Evolutionary conservation across 2,329 filamentous ascomycete species (phyloP), one percentile per base, ranked within the genome.

Genomic region (Fusarium euwallaceae): DNA sequence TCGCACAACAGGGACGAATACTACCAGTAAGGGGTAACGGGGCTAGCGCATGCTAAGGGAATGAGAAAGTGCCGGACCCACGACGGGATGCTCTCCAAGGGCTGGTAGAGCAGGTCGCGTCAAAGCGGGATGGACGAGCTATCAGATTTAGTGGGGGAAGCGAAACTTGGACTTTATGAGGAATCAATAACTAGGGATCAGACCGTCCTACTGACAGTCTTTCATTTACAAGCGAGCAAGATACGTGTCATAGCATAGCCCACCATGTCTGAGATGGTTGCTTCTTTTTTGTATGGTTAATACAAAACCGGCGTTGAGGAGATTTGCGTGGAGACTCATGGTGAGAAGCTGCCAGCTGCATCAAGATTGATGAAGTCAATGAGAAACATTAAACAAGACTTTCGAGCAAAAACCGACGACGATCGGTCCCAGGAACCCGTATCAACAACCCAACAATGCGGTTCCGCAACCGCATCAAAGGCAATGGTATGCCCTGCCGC

Each of bases 401-500:
- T 37, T 32, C 22, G 20, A 37, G 61, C 22, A 41, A 20, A 34
- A 37, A 39, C 16, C n/a, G 24, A 37, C 61, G 34, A 60, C 43
- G 67, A 61, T 70, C 64, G 56, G 61, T 61, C 59, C 58, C 34
- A 56, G 41, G 43, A 39, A 27, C 43, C 32, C 16, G 37, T 70
- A 59, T 70, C 64, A 22, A 53, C 56, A 64, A 67, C 59, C 67
- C 48, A 64, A 62, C 24, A 39, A 53, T 62, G 55, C 62, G 55
- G 67, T 56, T 36, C 48, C 24, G 29, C 29, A 9, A 27, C 32
- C 27, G 32, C 12, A 9, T 51, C 51, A 48, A 58, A 17, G 55
- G 39, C 39, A 29, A 48, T 58, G 64, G 67, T 24, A 67, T 70
- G 64, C 64, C 62, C 56, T 39, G 27, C 55, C 39, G 29, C 61